Evolutionary conservation across 1,284 basidiomycete genomes (phyloP), one percentile per base, ranked within the genome.

Genomic region (Cutaneotrichosporon sp.): DNA sequence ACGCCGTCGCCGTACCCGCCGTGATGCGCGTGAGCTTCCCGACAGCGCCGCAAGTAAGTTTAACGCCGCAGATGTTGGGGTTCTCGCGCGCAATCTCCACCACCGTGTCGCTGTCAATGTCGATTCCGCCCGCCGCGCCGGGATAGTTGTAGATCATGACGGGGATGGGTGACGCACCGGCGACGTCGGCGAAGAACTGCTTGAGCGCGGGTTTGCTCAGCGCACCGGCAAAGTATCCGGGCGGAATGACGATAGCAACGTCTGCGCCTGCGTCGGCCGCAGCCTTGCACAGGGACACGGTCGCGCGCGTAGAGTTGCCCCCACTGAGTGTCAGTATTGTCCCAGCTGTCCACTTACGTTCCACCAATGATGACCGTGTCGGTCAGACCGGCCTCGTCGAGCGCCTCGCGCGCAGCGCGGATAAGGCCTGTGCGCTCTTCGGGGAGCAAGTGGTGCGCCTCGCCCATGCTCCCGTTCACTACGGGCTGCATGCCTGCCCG

Each of bases 141-240:
- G 89, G 89, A 76, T 84, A 93, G 70, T 93, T 94, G 78, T 94
- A 94, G 54, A 92, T 81, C 69, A 94, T 84, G 54, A 93, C 82
- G 4, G 90, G 90, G 55, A 94, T 82, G 3, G 88, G 87, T 55
- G 85, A 87, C 62, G 83, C 84, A 62, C 83, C 79, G 15, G 87
- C 78, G 22, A 92, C 83, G 61, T 89, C 86, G 34, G 79, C 77
- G 77, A 83, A 94, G 76, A 85, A 92, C 5, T 81, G 80, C 74
- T 86, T 87, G 63, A 93, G 78, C 0, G 90, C 88, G 17, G 78
- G 76, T 61, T 77, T 80, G 40, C 78, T 77, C 61, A 91, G 77
- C 5, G 80, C 85, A 8, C 87, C 87, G 21, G 88, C 84, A 67
- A 85, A 94, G 77, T 92, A 93, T 44, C 89, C 90, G 62, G 87